Percentiles rank a stretch among this genome's conserved stretches.
Conservation (phyloP, 1,284 basidiomycete genomes). For the Macrocystidia cucumis region DNA sequence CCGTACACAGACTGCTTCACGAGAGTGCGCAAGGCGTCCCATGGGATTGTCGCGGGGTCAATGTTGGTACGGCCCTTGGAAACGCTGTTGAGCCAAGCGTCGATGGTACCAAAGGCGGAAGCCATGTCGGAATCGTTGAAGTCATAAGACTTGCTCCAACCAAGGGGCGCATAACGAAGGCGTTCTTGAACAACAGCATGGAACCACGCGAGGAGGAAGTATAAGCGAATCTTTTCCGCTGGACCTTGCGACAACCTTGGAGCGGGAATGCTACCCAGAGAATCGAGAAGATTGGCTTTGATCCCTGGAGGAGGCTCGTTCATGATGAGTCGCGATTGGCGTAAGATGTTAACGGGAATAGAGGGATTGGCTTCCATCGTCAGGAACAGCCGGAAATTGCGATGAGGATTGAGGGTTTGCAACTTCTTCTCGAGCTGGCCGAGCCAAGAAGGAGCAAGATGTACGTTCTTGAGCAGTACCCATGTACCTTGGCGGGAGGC, state of each 20-base stretch:
- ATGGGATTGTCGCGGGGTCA: slow-evolving; percentile 85
- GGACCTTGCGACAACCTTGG: slow-evolving; percentile 76
- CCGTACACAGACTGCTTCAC: slow-evolving; percentile 96
- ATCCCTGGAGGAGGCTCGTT: slow-evolving; percentile 95
- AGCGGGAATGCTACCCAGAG: slow-evolving; percentile 70
- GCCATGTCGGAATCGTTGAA: slow-evolving; percentile 98
- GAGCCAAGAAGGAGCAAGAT: slow-evolving; percentile 90
- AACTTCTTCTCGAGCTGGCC: slow-evolving; percentile 93
- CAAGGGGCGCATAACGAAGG: slow-evolving; percentile 88
- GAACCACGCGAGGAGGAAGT: slow-evolving; percentile 98
- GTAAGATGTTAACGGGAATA: slow-evolving; percentile 92
- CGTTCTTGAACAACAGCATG: slow-evolving; percentile 95
- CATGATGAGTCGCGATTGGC: slow-evolving; percentile 93
- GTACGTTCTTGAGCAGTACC: slow-evolving; percentile 95
- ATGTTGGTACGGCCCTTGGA: slow-evolving; percentile 88
- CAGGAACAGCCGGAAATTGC: slow-evolving; percentile 90
- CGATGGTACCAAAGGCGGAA: slow-evolving; percentile 88
- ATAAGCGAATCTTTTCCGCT: slow-evolving; percentile 83
- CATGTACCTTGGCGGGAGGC: slow-evolving; percentile 89
- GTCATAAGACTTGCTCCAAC: slow-evolving; percentile 94
- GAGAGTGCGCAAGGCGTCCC: slow-evolving; percentile 85
- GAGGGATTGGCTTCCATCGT: slow-evolving; percentile 93
- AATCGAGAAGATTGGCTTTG: slow-evolving; percentile 91
- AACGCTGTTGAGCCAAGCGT: slow-evolving; percentile 75
- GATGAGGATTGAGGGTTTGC: slow-evolving; percentile 85